Evolutionary conservation across 2,329 filamentous ascomycete genomes (phyloP).

Genomic region (Trichoderma koningiopsis): DNA sequence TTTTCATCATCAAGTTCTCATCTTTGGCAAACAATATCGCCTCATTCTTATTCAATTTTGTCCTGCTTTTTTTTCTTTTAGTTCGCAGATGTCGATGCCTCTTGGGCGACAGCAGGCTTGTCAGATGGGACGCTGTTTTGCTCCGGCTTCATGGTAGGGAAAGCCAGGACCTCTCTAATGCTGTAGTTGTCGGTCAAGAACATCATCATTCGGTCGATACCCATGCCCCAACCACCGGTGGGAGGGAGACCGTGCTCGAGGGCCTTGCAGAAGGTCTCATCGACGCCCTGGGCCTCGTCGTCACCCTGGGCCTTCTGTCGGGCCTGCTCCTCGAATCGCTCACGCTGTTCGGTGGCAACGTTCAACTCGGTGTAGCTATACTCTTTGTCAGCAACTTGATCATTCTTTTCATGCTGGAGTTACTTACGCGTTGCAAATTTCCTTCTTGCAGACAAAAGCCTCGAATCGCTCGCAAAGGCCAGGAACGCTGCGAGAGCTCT

Average conservation of each 20-base stretch:
- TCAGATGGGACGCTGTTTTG: conserved; percentile 36
- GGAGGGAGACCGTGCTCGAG: conserved; percentile 91
- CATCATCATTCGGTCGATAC: conserved; percentile 92
- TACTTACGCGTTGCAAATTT: conserved; percentile 80
- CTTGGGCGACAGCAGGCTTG: conserved; percentile 2
- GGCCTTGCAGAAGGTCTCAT: conserved; percentile 91
- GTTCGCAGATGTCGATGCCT: not conserved
- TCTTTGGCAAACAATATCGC: not conserved
- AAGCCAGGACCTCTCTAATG: conserved; percentile 94
- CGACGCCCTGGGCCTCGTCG: conserved; percentile 92
- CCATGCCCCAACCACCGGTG: conserved; percentile 95
- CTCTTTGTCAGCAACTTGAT: not conserved
- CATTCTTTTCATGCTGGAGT: not conserved
- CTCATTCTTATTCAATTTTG: not conserved
- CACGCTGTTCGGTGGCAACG: conserved; percentile 90
- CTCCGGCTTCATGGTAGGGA: conserved; percentile 98
- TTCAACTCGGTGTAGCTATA: conserved; percentile 80
- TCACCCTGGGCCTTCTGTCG: conserved; percentile 95
- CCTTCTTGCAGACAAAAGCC: conserved; percentile 76
- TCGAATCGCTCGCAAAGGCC: conserved; percentile 97
- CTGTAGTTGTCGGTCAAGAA: conserved; percentile 91
- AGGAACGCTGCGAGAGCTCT: conserved; percentile 79
- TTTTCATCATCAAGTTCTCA: not conserved
- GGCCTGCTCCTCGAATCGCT: conserved; percentile 87
- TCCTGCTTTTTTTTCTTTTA: not conserved